Percentiles rank a stretch among this genome's conserved stretches.
phyloP scores from a whole-genome alignment of 2,329 filamentous ascomycete genomes.

The Nigrograna mackinnonii region DNA sequence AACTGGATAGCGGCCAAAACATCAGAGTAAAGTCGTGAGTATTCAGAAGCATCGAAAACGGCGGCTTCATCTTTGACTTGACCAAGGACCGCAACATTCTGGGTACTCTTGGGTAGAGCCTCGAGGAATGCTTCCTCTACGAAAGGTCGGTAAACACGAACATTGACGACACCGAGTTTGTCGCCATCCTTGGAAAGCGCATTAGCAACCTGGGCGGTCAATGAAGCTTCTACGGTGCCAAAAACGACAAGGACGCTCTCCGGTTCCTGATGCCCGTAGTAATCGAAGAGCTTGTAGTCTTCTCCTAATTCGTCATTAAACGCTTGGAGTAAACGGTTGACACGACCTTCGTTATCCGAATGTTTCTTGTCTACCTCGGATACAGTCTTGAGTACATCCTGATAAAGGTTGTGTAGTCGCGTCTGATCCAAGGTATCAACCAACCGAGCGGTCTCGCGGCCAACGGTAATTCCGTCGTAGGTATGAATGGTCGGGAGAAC shows the following conservation, averaged over 20 bases:
- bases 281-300: conserved; percentile 91
- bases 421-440: conserved; percentile 78
- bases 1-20: conserved; percentile 85
- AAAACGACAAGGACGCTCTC: conserved; percentile 89
- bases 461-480: conserved; percentile 84
- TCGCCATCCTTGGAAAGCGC: conserved; percentile 72
- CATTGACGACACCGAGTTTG: conserved; percentile 85
- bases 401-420: conserved; percentile 71
- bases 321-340: conserved; percentile 69
- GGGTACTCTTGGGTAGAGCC: conserved; percentile 73
- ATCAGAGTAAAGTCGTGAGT: conserved; percentile 90
- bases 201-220: conserved; percentile 78
- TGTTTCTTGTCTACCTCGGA: conserved; percentile 69
- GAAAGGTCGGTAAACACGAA: conserved; percentile 93
- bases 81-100: conserved; percentile 81
- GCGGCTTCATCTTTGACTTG: conserved; percentile 78
- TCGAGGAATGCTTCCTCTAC: conserved; percentile 92
- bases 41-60: conserved; percentile 73
- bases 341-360: conserved; percentile 71
- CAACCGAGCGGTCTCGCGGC: conserved; percentile 79
- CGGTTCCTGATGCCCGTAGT: conserved; percentile 79
- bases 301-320: conserved; percentile 94
- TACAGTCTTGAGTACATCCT: conserved; percentile 65
- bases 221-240: conserved; percentile 85
- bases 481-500: conserved; percentile 83